Evolutionary conservation across 257 asterid genomes (phyloP), one percentile per base, ranked within the genome.

Genomic region (Primulina tabacum): DNA sequence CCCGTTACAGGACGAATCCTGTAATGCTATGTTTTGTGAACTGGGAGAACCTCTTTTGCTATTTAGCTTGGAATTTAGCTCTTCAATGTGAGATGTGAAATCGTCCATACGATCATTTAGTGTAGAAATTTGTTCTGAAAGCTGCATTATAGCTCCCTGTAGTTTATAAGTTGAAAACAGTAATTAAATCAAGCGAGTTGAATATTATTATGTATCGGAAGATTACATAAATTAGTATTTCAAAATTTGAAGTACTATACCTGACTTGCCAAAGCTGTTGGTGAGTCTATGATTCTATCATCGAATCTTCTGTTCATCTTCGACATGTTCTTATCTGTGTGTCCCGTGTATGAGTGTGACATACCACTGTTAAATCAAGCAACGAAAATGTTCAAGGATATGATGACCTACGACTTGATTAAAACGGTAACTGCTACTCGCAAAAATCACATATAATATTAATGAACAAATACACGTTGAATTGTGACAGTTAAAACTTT

Each of bases 91-190:
- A 69, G 84, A 82, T 24, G 98, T 89, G 80, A 92, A 89, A 63
- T 92, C 98, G 71, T 95, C 96, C 90, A 95, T 87, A 62, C 99
- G 83, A 72, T 89, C 96, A 52, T 87, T 88, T 67, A 92, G 80
- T 1, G 93, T 85, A 4, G 95, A 86, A 28, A 95, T 89, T 69
- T 92, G 98, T 84, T 94, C 99, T 9, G 90, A 89, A 57, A 94
- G 90, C 24, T 85, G 99, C 10, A 81, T 65, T 43, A 82, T 81
- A 35, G 91, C 81, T 76, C 90, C 98, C 97, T 87, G 71, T 38
- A 50, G 50, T 32, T 58, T 32, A 35, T 16, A 38, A 47, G 40
- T 33, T 12, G 37, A 24, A 47, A 61, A 52, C 64, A 43, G 28
- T 67, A 20, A 76, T 40, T 7, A 26, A 53, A 53, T n/a, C 14